Evolutionary conservation across 2,329 filamentous ascomycete species (phyloP).

Genomic region (Orbilia ellipsospora): DNA sequence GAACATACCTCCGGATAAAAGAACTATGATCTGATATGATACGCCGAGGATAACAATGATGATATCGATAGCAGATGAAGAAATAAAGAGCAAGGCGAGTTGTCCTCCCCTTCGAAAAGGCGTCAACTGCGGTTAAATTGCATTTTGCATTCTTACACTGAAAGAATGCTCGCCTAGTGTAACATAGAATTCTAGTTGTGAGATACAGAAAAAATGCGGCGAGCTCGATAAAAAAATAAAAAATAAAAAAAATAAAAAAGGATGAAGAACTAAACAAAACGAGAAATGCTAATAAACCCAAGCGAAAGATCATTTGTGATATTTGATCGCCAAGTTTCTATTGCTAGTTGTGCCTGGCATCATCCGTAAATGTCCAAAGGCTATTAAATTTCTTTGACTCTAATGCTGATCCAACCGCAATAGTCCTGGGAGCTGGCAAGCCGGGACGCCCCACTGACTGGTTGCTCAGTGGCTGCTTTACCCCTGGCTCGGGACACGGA

Average conservation of each 20-base stretch:
- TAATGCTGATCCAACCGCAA: constrained; percentile 44
- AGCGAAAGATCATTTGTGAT: constrained; percentile 3
- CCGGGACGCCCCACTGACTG: constrained; percentile 24
- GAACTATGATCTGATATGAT: constrained; percentile 38
- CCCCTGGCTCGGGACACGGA: constrained; percentile 44
- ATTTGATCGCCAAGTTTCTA: constrained; percentile 52
- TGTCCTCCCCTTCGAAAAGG: constrained; percentile 41
- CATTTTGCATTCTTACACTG: constrained; percentile 47
- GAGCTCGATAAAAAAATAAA: constrained; percentile 39
- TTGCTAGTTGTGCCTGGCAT: constrained; percentile 42
- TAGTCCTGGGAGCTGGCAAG: constrained; percentile 5
- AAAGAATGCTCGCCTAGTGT: constrained; percentile 51
- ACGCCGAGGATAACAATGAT: constrained; percentile 21
- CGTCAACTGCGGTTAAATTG: constrained; percentile 50
- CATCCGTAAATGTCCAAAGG: constrained; percentile 29
- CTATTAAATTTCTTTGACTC: constrained; percentile 42
- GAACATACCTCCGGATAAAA: constrained; percentile 48
- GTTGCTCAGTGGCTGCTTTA: constrained; percentile 18
- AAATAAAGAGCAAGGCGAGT: constrained; percentile 9
- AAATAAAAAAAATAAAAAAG: constrained; percentile 30
- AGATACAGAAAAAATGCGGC: constrained; percentile 51
- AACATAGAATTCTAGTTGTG: constrained; percentile 34
- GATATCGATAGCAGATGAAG: constrained; percentile 23
- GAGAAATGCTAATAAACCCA: no score
- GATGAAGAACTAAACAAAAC: no score